phyloP scores from a whole-genome alignment of 1,139 yeast genomes.

The Komagataea norvegica region DNA sequence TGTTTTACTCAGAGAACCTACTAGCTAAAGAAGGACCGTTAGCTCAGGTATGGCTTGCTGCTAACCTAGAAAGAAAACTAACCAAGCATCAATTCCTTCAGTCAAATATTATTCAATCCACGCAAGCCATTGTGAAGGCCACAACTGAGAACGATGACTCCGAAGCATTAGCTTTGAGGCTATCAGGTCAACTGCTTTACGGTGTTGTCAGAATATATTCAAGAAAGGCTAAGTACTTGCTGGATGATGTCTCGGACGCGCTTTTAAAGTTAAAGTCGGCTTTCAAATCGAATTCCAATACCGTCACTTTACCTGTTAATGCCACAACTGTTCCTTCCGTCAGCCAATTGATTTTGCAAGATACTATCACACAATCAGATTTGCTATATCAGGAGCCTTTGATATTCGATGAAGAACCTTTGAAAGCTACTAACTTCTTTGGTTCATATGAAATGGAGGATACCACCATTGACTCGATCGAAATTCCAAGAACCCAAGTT shows the following conservation, averaged over 20 bases:
- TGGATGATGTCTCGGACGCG: conserved; percentile 83
- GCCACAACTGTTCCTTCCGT: conserved; percentile 50
- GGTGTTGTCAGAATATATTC: conserved; percentile 90
- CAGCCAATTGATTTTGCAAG: conserved; percentile 57
- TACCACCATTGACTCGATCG: conserved; percentile 47
- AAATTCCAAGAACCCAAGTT: conserved; percentile 45
- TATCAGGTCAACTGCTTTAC: conserved; percentile 82
- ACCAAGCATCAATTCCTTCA: conserved; percentile 71
- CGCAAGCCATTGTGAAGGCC: conserved; percentile 45
- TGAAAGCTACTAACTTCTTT: conserved; percentile 11
- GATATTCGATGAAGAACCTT: conserved; percentile 44
- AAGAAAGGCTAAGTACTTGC: conserved; percentile 75
- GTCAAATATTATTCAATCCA: conserved; percentile 67
- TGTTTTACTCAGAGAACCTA: conserved; percentile 42
- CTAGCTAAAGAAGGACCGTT: conserved; percentile 73
- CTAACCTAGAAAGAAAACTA: conserved; percentile 77
- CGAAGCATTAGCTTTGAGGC: conserved; percentile 67
- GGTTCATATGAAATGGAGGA: conserved; percentile 16
- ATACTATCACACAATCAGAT: conserved; percentile 76
- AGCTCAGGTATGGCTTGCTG: conserved; percentile 92
- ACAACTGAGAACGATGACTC: conserved; percentile 25
- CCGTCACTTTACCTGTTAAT: conserved; percentile 43
- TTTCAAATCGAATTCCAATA: conserved; percentile 45
- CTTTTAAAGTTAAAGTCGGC: conserved; percentile 69
- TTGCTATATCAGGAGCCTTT: conserved; percentile 63